phyloP scores from a whole-genome alignment of 805 yeast species.

The Cyberlindnera americana region DNA sequence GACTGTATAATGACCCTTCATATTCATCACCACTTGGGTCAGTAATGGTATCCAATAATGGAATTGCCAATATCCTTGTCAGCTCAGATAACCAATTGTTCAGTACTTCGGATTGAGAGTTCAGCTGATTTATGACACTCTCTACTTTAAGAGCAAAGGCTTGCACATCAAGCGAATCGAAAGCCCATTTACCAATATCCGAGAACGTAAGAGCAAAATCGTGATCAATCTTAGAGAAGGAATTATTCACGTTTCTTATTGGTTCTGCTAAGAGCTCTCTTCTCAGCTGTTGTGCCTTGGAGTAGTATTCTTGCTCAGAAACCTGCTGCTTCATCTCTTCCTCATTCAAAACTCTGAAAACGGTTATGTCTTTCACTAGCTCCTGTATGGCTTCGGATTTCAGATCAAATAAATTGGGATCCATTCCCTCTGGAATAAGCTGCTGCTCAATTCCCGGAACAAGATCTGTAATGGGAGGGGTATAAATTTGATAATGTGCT shows the following conservation, averaged over 20 bases:
- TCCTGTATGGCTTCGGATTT: conserved; percentile 3
- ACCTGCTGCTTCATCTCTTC: conserved; percentile 37
- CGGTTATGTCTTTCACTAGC: conserved; percentile 24
- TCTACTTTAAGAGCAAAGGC: conserved; percentile 16
- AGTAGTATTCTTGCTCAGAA: conserved; percentile 51
- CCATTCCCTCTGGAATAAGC: conserved; percentile 13
- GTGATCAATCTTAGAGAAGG: conserved; percentile 7
- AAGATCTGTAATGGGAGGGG: conserved; percentile 29
- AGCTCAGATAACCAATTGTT: conserved; percentile 50
- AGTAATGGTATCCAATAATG: conserved; percentile 46
- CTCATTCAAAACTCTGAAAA: conserved; percentile 20
- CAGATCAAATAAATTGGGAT: conserved; percentile 12
- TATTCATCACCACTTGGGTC: conserved; percentile 59
- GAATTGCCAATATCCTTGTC: conserved; percentile 40
- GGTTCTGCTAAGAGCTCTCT: conserved; percentile 42
- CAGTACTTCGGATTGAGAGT: conserved; percentile 47
- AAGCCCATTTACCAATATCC: neutral
- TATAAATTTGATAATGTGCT: conserved; percentile 55
- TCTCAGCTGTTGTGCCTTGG: conserved; percentile 59
- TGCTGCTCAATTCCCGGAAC: conserved; percentile 27
- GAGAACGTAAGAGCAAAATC: neutral
- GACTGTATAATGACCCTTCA: conserved; percentile 66
- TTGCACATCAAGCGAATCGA: conserved; percentile 13
- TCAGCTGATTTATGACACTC: conserved; percentile 34
- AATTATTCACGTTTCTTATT: conserved; percentile 18